phyloP scores from a whole-genome alignment of 257 asterid genomes.

The Avicennia marina region DNA sequence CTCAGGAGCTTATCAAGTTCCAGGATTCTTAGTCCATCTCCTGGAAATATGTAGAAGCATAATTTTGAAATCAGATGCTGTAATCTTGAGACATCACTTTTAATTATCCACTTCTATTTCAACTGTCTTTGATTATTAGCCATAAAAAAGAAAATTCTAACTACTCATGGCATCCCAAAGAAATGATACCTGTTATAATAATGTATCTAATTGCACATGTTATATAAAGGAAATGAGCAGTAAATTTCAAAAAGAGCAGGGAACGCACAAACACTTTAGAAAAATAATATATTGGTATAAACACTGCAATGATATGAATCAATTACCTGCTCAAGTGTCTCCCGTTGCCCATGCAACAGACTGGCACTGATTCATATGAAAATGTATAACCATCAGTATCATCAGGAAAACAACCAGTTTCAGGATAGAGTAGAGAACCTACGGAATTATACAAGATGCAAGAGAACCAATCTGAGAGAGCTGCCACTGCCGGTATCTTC shows the following conservation, averaged over 20 bases:
- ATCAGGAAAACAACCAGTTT: neutral
- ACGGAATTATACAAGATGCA: constrained; percentile 87
- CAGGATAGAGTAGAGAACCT: constrained; percentile 25
- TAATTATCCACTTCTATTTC: no score
- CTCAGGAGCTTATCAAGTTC: no score
- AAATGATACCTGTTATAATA: no score
- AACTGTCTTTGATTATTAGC: no score
- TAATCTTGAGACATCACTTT: no score
- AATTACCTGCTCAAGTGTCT: constrained; percentile 78
- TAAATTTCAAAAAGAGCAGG: neutral
- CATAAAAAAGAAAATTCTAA: no score
- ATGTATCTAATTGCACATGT: neutral
- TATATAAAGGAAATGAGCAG: neutral
- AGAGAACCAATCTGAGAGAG: constrained; percentile 79
- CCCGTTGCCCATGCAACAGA: constrained; percentile 86
- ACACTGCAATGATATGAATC: constrained; percentile 8
- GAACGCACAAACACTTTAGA: neutral
- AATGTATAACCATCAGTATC: constrained; percentile 19
- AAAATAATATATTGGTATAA: neutral
- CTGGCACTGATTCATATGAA: constrained; percentile 59
- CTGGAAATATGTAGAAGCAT: no score
- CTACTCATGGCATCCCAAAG: no score
- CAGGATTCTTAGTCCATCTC: no score
- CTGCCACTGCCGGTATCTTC: constrained; percentile 96
- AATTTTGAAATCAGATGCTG: no score